Evolutionary conservation across 768 basidiomycete species (phyloP), one percentile per base, ranked within the genome.

Genomic region (Boletus sensibilis): DNA sequence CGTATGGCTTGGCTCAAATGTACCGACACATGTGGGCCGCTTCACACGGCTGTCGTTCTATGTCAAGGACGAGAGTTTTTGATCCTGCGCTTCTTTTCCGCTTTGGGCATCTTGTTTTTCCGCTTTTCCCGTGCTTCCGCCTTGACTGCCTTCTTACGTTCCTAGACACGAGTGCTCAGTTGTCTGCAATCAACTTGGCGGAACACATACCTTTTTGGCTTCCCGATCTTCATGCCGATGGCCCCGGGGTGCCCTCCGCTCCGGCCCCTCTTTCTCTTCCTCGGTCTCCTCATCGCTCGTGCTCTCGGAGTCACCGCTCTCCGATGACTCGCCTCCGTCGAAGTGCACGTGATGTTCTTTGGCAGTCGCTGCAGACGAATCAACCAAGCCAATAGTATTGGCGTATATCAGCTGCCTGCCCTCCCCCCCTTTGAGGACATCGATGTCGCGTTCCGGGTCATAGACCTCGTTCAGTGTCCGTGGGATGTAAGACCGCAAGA

Each of bases 151-250:
- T 92, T 92, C 75, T 98, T 98, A 23, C 95, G 85, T 72, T 95
- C 94, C 94, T 96, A 62, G 18, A 55, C 50, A 53, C 53, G 57
- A 53, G 35, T 55, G 50, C 52, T 58, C 38, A 46, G 54, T 53
- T 34, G 33, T 41, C 45, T 34, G 60, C 23, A 53, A 49, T 43
- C 35, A 53, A 29, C 37, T 55, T 56, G 53, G 46, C 48, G 39
- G 27, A 50, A 43, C 46, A 25, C 41, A 45, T 55, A 89, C 94
- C 86, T 91, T 96, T 75, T 96, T 98, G 0, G 80, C 86, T 25
- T 94, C 92, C 56, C 84, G 85, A 67, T 97, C 94, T 76, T 98
- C 96, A 63, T 95, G 88, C 58, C 92, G 83, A 74, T 97, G 95
- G 2, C 97, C 95, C 61, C 90, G 78, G 29, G 88, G 88, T 56